Percentiles rank a stretch among this genome's conserved stretches.
phyloP scores from a whole-genome alignment of 1,284 basidiomycete genomes.

The Sanghuangporus weigelae region DNA sequence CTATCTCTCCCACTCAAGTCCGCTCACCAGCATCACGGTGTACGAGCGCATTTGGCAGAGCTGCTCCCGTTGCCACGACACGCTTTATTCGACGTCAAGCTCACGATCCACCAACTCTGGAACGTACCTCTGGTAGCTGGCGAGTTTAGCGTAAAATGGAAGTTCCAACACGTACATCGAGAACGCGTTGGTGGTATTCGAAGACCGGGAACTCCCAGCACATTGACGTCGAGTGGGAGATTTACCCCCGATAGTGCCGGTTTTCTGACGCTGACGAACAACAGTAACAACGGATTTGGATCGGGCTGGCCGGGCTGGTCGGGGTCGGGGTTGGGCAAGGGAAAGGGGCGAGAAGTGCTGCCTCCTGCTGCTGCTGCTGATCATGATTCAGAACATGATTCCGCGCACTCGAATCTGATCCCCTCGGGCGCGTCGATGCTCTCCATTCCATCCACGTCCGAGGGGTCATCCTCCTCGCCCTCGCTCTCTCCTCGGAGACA shows the following conservation, averaged over 20 bases:
- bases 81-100: constrained; percentile 59
- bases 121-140: constrained; percentile 74
- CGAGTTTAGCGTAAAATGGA: constrained; percentile 73
- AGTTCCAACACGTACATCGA: constrained; percentile 56
- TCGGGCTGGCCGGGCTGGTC: not conserved
- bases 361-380: constrained; percentile 9
- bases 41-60: constrained; percentile 45
- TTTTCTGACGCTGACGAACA: not conserved
- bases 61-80: constrained; percentile 52
- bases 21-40: constrained; percentile 23
- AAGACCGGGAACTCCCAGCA: constrained; percentile 33
- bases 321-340: constrained; percentile 20
- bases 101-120: constrained; percentile 67
- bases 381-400: not conserved
- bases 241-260: not conserved
- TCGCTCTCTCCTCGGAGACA: constrained; percentile 1
- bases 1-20: not conserved
- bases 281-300: not conserved
- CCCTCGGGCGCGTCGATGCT: constrained; percentile 2
- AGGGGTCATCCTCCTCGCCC: constrained; percentile 6
- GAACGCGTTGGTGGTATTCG: not conserved
- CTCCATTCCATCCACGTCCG: constrained; percentile 2
- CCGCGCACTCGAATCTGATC: not conserved
- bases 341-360: constrained; percentile 29
- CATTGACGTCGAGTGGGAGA: constrained; percentile 24